phyloP scores from a whole-genome alignment of 331 rosid species.

The Phaseolus coccineus region DNA sequence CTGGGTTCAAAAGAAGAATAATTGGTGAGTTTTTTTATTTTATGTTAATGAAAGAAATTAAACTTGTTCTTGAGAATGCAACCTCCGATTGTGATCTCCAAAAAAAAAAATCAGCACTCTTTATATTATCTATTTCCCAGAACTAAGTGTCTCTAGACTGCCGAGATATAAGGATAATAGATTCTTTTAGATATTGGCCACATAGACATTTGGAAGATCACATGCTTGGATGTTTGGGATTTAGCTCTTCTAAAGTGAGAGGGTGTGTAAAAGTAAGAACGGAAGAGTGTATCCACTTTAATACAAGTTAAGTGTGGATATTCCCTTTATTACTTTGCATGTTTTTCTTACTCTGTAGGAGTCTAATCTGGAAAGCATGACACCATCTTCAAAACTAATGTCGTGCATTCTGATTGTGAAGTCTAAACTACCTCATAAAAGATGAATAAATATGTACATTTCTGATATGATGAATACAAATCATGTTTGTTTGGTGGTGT shows the following conservation, averaged over 20 bases:
- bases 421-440: neutral
- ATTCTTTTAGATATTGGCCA: slow-evolving; percentile 13
- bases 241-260: neutral
- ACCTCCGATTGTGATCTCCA: slow-evolving; percentile 12
- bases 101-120: neutral
- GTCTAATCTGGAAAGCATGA: neutral
- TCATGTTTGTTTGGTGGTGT: neutral
- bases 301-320: slow-evolving; percentile 1
- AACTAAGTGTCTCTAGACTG: slow-evolving; percentile 4
- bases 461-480: slow-evolving; percentile 13
- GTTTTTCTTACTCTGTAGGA: neutral
- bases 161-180: slow-evolving; percentile 19
- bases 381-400: neutral
- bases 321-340: neutral
- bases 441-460: neutral
- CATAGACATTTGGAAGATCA: neutral
- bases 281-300: neutral
- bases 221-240: slow-evolving; percentile 8
- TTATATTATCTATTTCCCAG: slow-evolving; percentile 7
- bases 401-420: slow-evolving; percentile 20
- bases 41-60: neutral
- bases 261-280: neutral
- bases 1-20: slow-evolving; percentile 3
- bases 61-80: slow-evolving; percentile 21
- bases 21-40: neutral